phyloP scores from a whole-genome alignment of 176 grass and related monocot species.

The Phragmites australis region DNA sequence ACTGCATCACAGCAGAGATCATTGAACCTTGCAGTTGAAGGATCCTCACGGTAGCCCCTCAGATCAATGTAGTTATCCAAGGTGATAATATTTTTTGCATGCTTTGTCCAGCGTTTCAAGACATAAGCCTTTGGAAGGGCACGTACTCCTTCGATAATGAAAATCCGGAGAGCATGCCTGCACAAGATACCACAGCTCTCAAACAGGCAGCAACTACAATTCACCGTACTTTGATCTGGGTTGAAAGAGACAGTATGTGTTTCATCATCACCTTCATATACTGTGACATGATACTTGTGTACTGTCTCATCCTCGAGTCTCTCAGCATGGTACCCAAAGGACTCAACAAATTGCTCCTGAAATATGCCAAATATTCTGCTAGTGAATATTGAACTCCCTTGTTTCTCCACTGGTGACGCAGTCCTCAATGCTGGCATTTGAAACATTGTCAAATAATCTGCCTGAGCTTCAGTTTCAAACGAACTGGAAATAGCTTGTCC shows the following conservation, averaged over 20 bases:
- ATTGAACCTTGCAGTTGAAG: conserved; percentile 53
- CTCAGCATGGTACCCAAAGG: conserved; percentile 80
- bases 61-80: conserved; percentile 71
- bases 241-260: conserved; percentile 61
- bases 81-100: conserved; percentile 64
- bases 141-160: conserved; percentile 74
- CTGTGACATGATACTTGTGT: conserved; percentile 50
- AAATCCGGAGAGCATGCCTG: conserved; percentile 75
- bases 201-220: conserved; percentile 81
- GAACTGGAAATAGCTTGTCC: conserved; percentile 55
- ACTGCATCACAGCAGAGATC: conserved; percentile 65
- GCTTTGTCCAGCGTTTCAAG: conserved; percentile 92
- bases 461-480: conserved; percentile 63
- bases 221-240: conserved; percentile 51
- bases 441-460: conserved; percentile 76
- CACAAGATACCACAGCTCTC: conserved; percentile 91
- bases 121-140: conserved; percentile 71
- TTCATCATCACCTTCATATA: conserved; percentile 56
- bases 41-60: conserved; percentile 55
- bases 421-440: conserved; percentile 62
- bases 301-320: conserved; percentile 67
- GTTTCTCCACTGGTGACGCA: conserved; percentile 85
- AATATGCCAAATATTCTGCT: conserved; percentile 77
- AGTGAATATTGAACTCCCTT: conserved; percentile 68
- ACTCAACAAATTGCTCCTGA: conserved; percentile 82